These are phyloP conservation scores for Chernovozyma sophiae-reginae DNA, from an alignment of 1,139 yeast species.

Conservation along the genomic window DNA sequence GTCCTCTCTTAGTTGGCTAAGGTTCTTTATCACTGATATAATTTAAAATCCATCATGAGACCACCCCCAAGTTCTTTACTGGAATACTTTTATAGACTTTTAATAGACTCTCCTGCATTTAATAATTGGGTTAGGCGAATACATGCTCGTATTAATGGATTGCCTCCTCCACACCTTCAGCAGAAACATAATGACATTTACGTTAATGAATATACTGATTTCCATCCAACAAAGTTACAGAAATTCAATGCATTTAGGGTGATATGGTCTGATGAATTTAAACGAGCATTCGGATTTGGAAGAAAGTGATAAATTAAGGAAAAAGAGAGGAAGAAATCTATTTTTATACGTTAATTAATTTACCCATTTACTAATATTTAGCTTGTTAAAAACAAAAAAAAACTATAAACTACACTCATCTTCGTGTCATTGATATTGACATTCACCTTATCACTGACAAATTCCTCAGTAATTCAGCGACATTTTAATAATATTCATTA, in stretches of 20 bases:
- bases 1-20: too few species aligned
- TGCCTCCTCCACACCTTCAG: slow-evolving; percentile 30
- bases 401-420: too few species aligned
- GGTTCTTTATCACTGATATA: too few species aligned
- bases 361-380: slow-evolving; percentile 1
- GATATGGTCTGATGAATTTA: slow-evolving; percentile 64
- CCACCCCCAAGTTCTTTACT: slow-evolving; percentile 41
- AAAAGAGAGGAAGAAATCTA: background rate
- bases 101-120: slow-evolving; percentile 61
- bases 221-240: slow-evolving; percentile 50
- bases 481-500: slow-evolving; percentile 20
- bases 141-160: slow-evolving; percentile 64
- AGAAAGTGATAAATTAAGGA: slow-evolving; percentile 11
- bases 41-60: slow-evolving; percentile 12
- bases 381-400: too few species aligned
- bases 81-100: slow-evolving; percentile 42
- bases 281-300: slow-evolving; percentile 46
- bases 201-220: slow-evolving; percentile 20
- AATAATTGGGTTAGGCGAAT: slow-evolving; percentile 64
- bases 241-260: slow-evolving; percentile 58
- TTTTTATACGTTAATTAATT: background rate
- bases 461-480: too few species aligned
- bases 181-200: slow-evolving; percentile 14
- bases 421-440: too few species aligned
- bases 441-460: too few species aligned